Evolutionary conservation across 768 basidiomycete genomes (phyloP).

Genomic region (Amanita pseudoporphyria): DNA sequence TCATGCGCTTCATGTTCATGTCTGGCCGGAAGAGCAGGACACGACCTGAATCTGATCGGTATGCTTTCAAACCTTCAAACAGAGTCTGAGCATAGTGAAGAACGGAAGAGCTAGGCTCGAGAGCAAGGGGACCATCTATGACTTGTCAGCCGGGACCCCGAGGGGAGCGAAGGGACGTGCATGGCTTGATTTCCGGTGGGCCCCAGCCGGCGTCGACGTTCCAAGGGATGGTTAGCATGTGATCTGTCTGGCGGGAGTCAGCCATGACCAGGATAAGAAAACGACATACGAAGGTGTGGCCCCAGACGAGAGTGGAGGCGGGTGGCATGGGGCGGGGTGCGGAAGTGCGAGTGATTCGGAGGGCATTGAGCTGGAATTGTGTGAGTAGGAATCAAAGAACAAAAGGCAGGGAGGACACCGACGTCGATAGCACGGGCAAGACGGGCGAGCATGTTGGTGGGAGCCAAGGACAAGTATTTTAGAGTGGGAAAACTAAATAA

Average conservation of each 20-base stretch:
- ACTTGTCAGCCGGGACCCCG: conserved; percentile 2
- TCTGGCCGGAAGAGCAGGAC: conserved; percentile 88
- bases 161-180: conserved; percentile 24
- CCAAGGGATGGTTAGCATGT: conserved; percentile 83
- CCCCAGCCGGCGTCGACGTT: conserved; percentile 68
- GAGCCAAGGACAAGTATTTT: neutral
- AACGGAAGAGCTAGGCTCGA: conserved; percentile 74
- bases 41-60: conserved; percentile 60
- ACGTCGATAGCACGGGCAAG: conserved; percentile 10
- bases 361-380: conserved; percentile 35
- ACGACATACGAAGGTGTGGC: conserved; percentile 67
- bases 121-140: conserved; percentile 58
- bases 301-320: conserved; percentile 66
- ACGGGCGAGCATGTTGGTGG: neutral
- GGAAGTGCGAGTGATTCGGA: conserved; percentile 37
- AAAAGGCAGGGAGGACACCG: neutral
- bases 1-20: conserved; percentile 98
- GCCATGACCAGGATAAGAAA: neutral
- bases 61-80: conserved; percentile 96
- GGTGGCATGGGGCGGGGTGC: conserved; percentile 57
- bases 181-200: conserved; percentile 72
- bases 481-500: no score
- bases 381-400: no score
- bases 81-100: conserved; percentile 89
- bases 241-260: conserved; percentile 51